Base-by-base conservation (phyloP, 768 basidiomycete species). In the Dacryopinax spathularia region DNA sequence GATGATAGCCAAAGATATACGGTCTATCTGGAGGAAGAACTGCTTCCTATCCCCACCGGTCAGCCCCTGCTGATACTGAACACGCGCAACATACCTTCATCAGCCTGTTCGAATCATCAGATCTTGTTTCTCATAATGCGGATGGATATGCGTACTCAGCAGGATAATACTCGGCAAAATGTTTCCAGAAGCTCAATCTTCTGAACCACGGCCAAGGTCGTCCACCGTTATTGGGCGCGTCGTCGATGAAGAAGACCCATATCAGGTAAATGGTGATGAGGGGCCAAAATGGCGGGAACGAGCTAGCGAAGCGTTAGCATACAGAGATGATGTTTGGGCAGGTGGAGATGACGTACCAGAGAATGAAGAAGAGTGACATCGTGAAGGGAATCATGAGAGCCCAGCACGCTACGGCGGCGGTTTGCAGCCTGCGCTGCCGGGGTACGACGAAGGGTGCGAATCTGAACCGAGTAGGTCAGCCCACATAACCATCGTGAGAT, bases 1-100 rank as follows among this genome's bases (percentile, higher is more conserved):
- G 96, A 74, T 99, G 96, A 74, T 97, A 97, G 7, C 95, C 96
- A 75, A 99, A 99, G 15, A 99, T 82, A 75, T 99, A 99, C 20
- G 90, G 87, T 66, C 93, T 78, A 73, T 96, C 91, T 12, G 95
- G 78, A 0, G 95, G 92, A 25, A 99, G 80, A 67, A 95, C 90
- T 34, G 84, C 86, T 75, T 91, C 92, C 92, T 94, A 69, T 33
- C 34, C 36, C 15, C 39, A 36, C 41, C 20, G 64, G 27, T 27
- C 35, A 15, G 13, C 31, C 12, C 9, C 33, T 37, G 33, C 22
- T 44, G 31, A 64, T 31, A 31, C 31, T 35, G 27, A 69, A 33
- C 33, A 35, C n/a, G 2, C 36, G 9, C 0, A 13, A 61, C 75
- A 66, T 41, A 79, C 81, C 72, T 83, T 79, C 64, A 76, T 72